A percentile compares a stretch with the other conserved stretches of the same genome.
These are phyloP conservation scores for Arachnomyces sp. DNA, from an alignment of 2,329 filamentous ascomycete genomes.

Conservation along the genomic window DNA sequence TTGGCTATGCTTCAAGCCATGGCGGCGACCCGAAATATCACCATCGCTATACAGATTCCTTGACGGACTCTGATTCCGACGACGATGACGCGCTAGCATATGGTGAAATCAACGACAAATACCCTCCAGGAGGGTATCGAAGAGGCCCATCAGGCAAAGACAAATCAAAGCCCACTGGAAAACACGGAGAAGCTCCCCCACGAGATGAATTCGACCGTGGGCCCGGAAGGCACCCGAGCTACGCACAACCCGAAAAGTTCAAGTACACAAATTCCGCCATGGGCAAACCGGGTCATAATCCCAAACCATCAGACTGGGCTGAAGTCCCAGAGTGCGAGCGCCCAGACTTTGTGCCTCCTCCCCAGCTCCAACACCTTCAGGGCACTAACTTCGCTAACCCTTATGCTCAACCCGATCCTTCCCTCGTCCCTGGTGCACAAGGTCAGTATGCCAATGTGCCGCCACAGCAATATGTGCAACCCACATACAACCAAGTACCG, in stretches of 20 bases:
- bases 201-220: not conserved
- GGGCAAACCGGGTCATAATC: slow-evolving; percentile 12
- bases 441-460: slow-evolving; percentile 2
- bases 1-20: slow-evolving; percentile 2
- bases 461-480: slow-evolving; percentile 13
- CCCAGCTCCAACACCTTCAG: slow-evolving; percentile 8
- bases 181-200: no score
- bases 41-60: slow-evolving; percentile 10
- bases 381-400: slow-evolving; percentile 10
- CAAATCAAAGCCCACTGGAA: not conserved
- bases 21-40: slow-evolving; percentile 8
- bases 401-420: slow-evolving; percentile 3
- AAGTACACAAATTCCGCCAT: slow-evolving; percentile 24
- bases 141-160: slow-evolving; percentile 2
- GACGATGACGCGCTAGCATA: slow-evolving; percentile 31
- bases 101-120: slow-evolving; percentile 20
- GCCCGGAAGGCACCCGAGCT: slow-evolving; percentile 25
- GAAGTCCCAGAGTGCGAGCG: slow-evolving; percentile 33
- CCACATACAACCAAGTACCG: not conserved
- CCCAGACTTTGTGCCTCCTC: slow-evolving; percentile 34
- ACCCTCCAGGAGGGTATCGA: not conserved
- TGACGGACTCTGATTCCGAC: slow-evolving; percentile 7
- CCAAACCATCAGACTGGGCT: slow-evolving; percentile 25
- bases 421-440: not conserved
- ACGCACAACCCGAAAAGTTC: slow-evolving; percentile 23